Base-by-base conservation (phyloP, 1,284 basidiomycete species). In the Cutaneotrichosporon dermatis region DNA sequence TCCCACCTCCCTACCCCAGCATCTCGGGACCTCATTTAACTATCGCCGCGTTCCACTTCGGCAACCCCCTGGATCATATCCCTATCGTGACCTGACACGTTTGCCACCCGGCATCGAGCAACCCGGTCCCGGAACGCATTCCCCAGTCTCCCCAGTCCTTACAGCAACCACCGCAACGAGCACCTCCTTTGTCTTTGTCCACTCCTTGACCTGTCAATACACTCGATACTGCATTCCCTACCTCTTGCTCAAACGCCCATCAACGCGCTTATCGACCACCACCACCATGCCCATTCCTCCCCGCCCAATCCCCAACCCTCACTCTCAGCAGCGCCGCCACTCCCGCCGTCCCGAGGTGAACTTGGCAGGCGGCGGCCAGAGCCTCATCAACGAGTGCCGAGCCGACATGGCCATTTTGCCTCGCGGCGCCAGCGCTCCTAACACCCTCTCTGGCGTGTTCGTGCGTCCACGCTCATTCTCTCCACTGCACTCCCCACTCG, bases 261-360 rank as follows among this genome's bases (percentile, higher is more conserved):
- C 53, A 45, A 4, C 45, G 13, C 13, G 25, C 34, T 16, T 4
- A 1, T 6, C 10, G 13, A 36, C 35, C 35, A 6, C 8, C 49
- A 15, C 58, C 37, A 43, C 55, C 49, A 70, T 73, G 71, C 69
- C 70, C 25, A 67, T 76, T 59, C 72, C 72, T 46, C 66, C 73
- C 13, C 64, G 69, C 51, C 66, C 72, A 44, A 68, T 72, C 61
- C 69, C 67, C 36, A 56, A 66, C 48, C 51, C 55, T 53, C 43
- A 53, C 33, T 36, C 55, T 51, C 48, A 57, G 49, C 15, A 35
- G 42, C 61, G 61, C 39, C 62, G 60, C 13, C 44, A 61, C 12
- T 15, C 43, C 15, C 53, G 53, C 15, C 43, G 50, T 8, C 50
- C 50, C 3, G 11, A 50, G 43, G 45, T 55, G 51, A 51, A 64